phyloP scores from a whole-genome alignment of 129 eudicot species.

The Lonicera japonica region DNA sequence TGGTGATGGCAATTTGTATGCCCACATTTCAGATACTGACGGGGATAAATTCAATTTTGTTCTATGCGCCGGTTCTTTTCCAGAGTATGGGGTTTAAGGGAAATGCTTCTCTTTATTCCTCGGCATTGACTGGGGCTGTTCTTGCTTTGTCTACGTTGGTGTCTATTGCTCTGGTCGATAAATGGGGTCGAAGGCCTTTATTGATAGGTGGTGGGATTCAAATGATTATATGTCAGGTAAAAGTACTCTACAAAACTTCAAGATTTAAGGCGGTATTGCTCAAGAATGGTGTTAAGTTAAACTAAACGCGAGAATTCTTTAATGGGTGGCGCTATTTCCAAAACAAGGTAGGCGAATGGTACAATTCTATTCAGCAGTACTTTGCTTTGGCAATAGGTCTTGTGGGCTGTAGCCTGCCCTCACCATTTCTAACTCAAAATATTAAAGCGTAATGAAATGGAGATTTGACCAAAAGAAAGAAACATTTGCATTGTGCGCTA shows the following conservation, averaged over 20 bases:
- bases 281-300: too few species aligned
- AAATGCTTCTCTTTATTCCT: slow-evolving; percentile 71
- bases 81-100: slow-evolving; percentile 82
- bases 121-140: slow-evolving; percentile 91
- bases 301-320: too few species aligned
- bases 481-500: too few species aligned
- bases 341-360: too few species aligned
- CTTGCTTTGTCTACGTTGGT: slow-evolving; percentile 60
- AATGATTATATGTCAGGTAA: slow-evolving; percentile 87
- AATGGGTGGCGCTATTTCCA: too few species aligned
- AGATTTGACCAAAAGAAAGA: too few species aligned
- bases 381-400: too few species aligned
- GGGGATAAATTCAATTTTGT: slow-evolving; percentile 78
- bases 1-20: slow-evolving; percentile 84
- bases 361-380: too few species aligned
- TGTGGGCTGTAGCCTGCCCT: too few species aligned
- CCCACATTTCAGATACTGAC: slow-evolving; percentile 89
- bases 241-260: background rate
- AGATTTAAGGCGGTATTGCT: too few species aligned
- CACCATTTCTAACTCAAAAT: too few species aligned
- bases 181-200: slow-evolving; percentile 70
- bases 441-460: too few species aligned
- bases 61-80: slow-evolving; percentile 84
- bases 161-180: slow-evolving; percentile 73
- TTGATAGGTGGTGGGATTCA: slow-evolving; percentile 79